phyloP scores from a whole-genome alignment of 768 basidiomycete species.

The Hypholoma sublateritium region DNA sequence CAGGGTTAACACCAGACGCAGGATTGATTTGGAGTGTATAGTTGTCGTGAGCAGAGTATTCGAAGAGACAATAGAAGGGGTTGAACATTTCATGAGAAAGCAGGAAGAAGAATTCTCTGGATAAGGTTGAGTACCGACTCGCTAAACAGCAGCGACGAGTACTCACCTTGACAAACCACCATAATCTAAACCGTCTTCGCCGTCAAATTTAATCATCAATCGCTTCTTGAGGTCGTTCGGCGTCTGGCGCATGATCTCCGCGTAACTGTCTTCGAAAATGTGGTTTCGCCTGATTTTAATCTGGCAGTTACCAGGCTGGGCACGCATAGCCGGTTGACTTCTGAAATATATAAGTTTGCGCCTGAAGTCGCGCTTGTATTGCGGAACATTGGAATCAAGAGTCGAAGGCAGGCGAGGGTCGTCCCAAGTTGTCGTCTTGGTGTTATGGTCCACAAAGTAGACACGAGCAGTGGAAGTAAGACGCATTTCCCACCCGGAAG shows the following conservation, averaged over 20 bases:
- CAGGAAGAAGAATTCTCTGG: conserved; percentile 99
- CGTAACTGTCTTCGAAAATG: conserved; percentile 99
- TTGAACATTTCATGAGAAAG: conserved; percentile 99
- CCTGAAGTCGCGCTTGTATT: conserved; percentile 99
- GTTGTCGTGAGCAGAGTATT: conserved; percentile 99
- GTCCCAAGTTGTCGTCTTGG: conserved; percentile 99
- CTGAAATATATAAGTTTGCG: conserved; percentile 99
- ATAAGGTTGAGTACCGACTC: not conserved
- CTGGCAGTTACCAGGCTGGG: conserved; percentile 98
- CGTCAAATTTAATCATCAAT: conserved; percentile 99
- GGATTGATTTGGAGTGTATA: conserved; percentile 99
- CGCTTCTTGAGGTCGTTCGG: conserved; percentile 98
- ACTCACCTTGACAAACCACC: conserved; percentile 92
- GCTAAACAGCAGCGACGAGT: not conserved
- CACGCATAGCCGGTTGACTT: conserved; percentile 96
- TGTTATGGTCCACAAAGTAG: conserved; percentile 99
- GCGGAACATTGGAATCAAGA: conserved; percentile 94
- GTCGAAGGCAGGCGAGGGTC: conserved; percentile 96
- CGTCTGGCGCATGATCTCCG: conserved; percentile 99
- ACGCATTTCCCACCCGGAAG: conserved; percentile 99
- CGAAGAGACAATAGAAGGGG: conserved; percentile 99
- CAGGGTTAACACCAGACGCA: conserved; percentile 96
- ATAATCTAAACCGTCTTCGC: conserved; percentile 98
- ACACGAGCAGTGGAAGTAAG: conserved; percentile 97
- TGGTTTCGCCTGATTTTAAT: conserved; percentile 98